Evolutionary conservation across 1,139 yeast species (phyloP).

Genomic region (Hemisphaericaspora xylanilytica): DNA sequence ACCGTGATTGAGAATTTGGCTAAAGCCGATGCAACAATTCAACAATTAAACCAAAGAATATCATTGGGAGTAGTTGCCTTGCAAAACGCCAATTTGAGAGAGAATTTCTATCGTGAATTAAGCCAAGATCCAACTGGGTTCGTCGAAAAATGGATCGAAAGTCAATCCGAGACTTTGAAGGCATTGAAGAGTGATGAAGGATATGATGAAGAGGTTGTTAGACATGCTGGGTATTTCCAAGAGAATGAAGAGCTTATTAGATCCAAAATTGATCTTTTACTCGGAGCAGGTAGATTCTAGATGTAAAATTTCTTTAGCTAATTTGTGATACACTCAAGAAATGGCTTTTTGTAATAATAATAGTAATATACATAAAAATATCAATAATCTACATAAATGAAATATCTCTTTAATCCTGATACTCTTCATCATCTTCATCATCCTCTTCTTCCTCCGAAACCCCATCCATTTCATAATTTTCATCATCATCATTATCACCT

Average conservation of each 20-base stretch:
- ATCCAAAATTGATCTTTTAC: slow-evolving; percentile 72
- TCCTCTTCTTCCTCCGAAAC: slow-evolving; percentile 17
- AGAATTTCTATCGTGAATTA: slow-evolving; percentile 66
- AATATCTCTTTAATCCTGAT: slow-evolving; percentile 4
- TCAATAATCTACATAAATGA: neutral
- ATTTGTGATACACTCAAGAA: no score
- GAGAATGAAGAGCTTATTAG: slow-evolving; percentile 64
- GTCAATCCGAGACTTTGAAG: slow-evolving; percentile 73
- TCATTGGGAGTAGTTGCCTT: slow-evolving; percentile 63
- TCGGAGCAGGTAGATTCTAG: slow-evolving; percentile 37
- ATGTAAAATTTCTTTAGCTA: no score
- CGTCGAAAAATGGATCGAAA: slow-evolving; percentile 67
- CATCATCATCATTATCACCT: slow-evolving; percentile 20
- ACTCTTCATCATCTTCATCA: slow-evolving; percentile 14
- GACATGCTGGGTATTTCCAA: slow-evolving; percentile 78
- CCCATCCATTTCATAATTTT: slow-evolving; percentile 18
- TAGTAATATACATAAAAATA: neutral
- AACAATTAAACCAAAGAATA: slow-evolving; percentile 57
- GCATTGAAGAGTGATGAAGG: slow-evolving; percentile 84
- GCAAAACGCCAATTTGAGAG: slow-evolving; percentile 51
- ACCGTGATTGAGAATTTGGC: slow-evolving; percentile 38
- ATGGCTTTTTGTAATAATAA: neutral
- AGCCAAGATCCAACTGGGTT: slow-evolving; percentile 76
- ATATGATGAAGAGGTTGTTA: slow-evolving; percentile 84
- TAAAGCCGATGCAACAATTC: slow-evolving; percentile 49